These are phyloP conservation scores for Viola odorata DNA, from an alignment of 345 rosid genomes.

Conservation along the genomic window DNA sequence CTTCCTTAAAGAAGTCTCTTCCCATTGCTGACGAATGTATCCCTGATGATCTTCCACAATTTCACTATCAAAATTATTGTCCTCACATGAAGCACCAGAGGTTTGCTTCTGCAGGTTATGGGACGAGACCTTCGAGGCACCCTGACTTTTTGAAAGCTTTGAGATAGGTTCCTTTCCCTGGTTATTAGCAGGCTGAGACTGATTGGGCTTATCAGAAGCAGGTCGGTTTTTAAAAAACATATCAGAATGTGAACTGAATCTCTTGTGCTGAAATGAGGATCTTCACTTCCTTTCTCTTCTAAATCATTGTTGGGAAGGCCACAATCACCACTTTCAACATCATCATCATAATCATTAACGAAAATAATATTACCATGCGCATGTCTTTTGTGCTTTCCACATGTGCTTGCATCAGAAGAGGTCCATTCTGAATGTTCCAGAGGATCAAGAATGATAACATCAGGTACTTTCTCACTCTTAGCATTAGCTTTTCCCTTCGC, in stretches of 20 bases:
- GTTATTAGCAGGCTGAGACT: neutral
- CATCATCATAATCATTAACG: slow-evolving; percentile 10
- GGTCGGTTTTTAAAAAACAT: neutral
- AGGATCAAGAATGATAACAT: slow-evolving; percentile 14
- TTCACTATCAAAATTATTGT: slow-evolving; percentile 67
- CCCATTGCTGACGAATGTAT: slow-evolving; percentile 12
- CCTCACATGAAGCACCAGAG: slow-evolving; percentile 24
- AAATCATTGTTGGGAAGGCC: neutral
- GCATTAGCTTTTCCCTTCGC: neutral
- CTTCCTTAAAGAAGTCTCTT: slow-evolving; percentile 12
- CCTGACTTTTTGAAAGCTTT: neutral
- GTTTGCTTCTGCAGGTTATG: neutral
- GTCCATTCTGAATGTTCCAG: slow-evolving; percentile 3
- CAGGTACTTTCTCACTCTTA: neutral
- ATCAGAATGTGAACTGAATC: neutral
- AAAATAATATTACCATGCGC: neutral
- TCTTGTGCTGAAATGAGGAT: neutral
- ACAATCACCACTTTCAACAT: slow-evolving; percentile 1
- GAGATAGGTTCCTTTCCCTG: neutral
- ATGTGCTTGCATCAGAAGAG: neutral
- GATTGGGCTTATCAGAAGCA: neutral
- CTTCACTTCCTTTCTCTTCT: neutral
- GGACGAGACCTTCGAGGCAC: slow-evolving; percentile 3
- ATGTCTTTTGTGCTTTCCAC: neutral
- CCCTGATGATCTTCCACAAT: slow-evolving; percentile 21